Base-by-base conservation (phyloP, 2,329 filamentous ascomycete genomes). In the Colletotrichum destructivum region DNA sequence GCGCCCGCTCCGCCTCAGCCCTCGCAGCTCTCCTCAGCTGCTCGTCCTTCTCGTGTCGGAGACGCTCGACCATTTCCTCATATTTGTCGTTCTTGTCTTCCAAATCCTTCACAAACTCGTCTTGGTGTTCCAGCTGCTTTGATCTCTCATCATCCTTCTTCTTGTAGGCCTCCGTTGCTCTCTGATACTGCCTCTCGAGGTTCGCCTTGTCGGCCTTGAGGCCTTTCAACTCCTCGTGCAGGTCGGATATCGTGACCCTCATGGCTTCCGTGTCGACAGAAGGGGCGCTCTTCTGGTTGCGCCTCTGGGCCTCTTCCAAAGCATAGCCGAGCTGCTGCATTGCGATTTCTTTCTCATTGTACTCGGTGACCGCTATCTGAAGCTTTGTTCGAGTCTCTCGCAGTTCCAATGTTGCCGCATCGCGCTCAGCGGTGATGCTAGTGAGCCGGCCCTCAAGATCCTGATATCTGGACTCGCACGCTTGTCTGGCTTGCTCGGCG, bases 341-440 rank as follows among this genome's bases (percentile, higher is more conserved):
- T 13, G 21, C 15, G 15, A 60, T 38, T 2, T 69, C 66, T 23
- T 70, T 66, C 23, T 42, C 31, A 38, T 54, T 38, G 6, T 13
- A 42, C 21, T 68, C 67, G 35, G 16, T 31, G 35, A 65, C 26
- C 2, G 54, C 31, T n/a, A 4, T 31, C 18, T 65, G 23, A 9
- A 70, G 42, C 35, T 55, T 31, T 16, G 44, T 9, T 6, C 44
- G 38, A 46, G 26, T 23, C 9, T 18, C 35, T 23, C 47, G 2
- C 11, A 63, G 57, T 16, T 52, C 18, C 7, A 40, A 55, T 2
- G 4, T 16, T 11, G 51, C 44, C 8, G 42, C 8, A 13, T 64
- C 38, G 23, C 47, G 47, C 18, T 60, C 49, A 16, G 6, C 6
- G 1, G 26, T 26, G 21, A 38, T 21, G 5, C 38, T 2, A 12